A percentile compares a stretch with the other conserved stretches of the same genome.
Evolutionary conservation across 306 rosid species (phyloP).

Genomic region (Dryas alaskensis): DNA sequence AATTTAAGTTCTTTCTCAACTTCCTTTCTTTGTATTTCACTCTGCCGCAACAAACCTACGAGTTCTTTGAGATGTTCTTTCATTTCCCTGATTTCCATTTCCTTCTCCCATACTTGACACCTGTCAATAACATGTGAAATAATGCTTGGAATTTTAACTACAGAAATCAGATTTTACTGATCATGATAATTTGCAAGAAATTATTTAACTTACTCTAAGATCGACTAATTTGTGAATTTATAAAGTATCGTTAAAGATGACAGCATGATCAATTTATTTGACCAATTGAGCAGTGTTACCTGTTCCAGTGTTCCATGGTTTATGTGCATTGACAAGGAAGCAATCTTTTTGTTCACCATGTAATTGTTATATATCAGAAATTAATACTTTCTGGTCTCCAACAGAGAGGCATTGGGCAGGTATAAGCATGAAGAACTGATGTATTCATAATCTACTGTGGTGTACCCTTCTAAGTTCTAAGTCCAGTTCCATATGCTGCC

Average conservation of each 20-base stretch:
- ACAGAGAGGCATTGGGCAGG: too few relatives aligned
- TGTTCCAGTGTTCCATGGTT: too few relatives aligned
- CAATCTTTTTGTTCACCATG: too few relatives aligned
- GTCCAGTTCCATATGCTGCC: too few relatives aligned
- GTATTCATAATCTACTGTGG: too few relatives aligned
- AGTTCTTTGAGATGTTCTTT: slow-evolving; percentile 98
- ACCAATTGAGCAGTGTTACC: neutral
- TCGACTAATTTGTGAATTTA: neutral
- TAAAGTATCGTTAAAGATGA: neutral
- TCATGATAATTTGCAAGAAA: neutral
- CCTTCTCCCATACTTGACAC: slow-evolving; percentile 96
- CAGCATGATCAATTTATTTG: neutral
- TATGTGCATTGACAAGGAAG: too few relatives aligned
- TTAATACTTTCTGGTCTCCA: too few relatives aligned
- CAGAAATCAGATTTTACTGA: neutral
- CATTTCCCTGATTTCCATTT: slow-evolving; percentile 90
- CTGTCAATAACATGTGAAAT: slow-evolving; percentile 44
- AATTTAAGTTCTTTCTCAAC: slow-evolving; percentile 82
- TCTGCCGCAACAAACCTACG: slow-evolving; percentile 86
- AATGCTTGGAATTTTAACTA: slow-evolving; percentile 24
- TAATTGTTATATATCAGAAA: too few relatives aligned
- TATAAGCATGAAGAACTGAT: too few relatives aligned
- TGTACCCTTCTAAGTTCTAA: too few relatives aligned
- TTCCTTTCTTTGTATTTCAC: slow-evolving; percentile 91
- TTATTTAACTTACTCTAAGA: neutral